phyloP scores from a whole-genome alignment of 2,329 filamentous ascomycete species.

The Metarhizium anisopliae region DNA sequence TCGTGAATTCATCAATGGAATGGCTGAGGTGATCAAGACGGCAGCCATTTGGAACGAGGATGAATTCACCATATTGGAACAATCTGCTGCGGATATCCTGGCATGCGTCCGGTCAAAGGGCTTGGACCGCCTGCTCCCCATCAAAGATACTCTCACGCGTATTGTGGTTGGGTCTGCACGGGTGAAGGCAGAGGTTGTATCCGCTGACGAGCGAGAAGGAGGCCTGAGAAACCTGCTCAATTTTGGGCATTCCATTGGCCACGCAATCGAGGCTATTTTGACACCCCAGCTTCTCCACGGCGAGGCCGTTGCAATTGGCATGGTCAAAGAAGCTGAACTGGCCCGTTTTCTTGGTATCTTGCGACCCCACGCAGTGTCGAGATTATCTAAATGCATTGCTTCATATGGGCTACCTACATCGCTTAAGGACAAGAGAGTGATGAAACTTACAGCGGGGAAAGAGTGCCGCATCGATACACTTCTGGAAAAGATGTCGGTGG shows the following conservation, averaged over 20 bases:
- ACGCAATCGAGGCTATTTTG: slow-evolving; percentile 90
- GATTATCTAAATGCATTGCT: slow-evolving; percentile 87
- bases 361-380: slow-evolving; percentile 77
- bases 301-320: slow-evolving; percentile 92
- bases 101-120: slow-evolving; percentile 21
- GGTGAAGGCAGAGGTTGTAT: slow-evolving; percentile 91
- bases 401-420: slow-evolving; percentile 86
- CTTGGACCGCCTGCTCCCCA: slow-evolving; percentile 56
- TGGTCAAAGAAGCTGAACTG: slow-evolving; percentile 96
- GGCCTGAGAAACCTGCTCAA: slow-evolving; percentile 91
- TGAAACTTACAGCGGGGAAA: slow-evolving; percentile 76
- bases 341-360: slow-evolving; percentile 82
- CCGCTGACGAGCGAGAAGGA: slow-evolving; percentile 87
- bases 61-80: slow-evolving; percentile 78
- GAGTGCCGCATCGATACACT: slow-evolving; percentile 78
- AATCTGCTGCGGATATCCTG: slow-evolving; percentile 70
- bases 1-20: slow-evolving; percentile 94
- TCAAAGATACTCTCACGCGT: slow-evolving; percentile 61
- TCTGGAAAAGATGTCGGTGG: slow-evolving; percentile 88
- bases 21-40: slow-evolving; percentile 97
- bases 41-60: slow-evolving; percentile 90
- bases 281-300: slow-evolving; percentile 94
- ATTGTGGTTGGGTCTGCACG: slow-evolving; percentile 85
- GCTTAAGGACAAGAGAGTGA: slow-evolving; percentile 71
- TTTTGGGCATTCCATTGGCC: slow-evolving; percentile 96